Conservation (phyloP, 2,329 filamentous ascomycete species). For the Calonectria hawksworthii region DNA sequence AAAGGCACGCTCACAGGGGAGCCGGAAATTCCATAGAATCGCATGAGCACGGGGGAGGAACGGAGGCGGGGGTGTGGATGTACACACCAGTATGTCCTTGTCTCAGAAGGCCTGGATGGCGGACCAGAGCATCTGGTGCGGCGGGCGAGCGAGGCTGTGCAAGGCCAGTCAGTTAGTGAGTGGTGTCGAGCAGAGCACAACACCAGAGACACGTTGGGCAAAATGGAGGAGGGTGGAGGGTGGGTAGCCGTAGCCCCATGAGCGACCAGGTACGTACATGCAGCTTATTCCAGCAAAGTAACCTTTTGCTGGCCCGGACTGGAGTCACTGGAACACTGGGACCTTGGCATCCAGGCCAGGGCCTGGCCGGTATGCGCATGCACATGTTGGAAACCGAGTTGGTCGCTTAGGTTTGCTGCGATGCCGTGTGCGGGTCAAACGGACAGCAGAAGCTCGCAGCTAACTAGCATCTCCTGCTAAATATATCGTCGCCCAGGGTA, state of each 20-base stretch:
- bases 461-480: constrained; percentile 35
- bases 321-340: not conserved
- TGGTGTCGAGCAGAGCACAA: constrained; percentile 18
- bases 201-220: constrained; percentile 40
- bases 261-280: constrained; percentile 14
- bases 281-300: constrained; percentile 17
- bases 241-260: constrained; percentile 17
- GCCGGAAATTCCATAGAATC: constrained; percentile 40
- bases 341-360: constrained; percentile 6
- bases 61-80: constrained; percentile 21
- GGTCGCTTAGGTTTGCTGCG: constrained; percentile 23
- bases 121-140: constrained; percentile 29
- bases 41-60: constrained; percentile 24
- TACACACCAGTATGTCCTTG: constrained; percentile 22
- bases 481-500: constrained; percentile 35
- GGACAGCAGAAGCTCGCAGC: constrained; percentile 1
- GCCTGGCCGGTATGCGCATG: constrained; percentile 14
- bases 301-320: constrained; percentile 6
- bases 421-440: constrained; percentile 17
- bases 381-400: constrained; percentile 16
- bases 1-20: constrained; percentile 14
- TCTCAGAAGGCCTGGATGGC: constrained; percentile 26
- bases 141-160: constrained; percentile 42
- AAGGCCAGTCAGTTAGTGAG: constrained; percentile 13
- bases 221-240: constrained; percentile 28